Conservation (phyloP, 768 basidiomycete genomes). For the Cystobasidiopsis lactophilus region DNA sequence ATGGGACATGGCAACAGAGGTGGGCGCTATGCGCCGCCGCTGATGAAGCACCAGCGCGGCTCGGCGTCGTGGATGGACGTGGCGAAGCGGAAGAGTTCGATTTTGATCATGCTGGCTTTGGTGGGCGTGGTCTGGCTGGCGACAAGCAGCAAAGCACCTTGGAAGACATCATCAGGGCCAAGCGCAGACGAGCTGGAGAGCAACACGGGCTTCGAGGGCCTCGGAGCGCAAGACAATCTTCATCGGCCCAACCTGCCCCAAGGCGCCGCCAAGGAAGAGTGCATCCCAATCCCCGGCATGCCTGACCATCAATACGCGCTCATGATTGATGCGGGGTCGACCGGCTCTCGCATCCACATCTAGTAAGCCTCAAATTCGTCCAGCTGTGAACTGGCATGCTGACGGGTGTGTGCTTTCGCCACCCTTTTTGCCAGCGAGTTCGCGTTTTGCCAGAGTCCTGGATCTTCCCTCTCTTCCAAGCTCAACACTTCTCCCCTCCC, state of each 20-base stretch:
- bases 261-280: background rate
- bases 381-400: background rate
- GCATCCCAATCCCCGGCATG: constrained; percentile 3
- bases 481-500: constrained; percentile 35
- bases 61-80: no score
- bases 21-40: no score
- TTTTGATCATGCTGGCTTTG: no score
- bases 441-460: constrained; percentile 13
- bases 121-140: no score
- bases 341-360: constrained; percentile 87
- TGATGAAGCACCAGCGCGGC: no score
- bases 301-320: constrained; percentile 48
- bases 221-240: background rate
- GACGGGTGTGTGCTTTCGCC: background rate
- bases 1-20: no score
- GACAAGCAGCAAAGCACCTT: no score
- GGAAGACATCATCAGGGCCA: no score
- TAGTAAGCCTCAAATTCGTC: constrained; percentile 52
- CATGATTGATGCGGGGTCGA: constrained; percentile 96
- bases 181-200: no score
- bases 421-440: background rate
- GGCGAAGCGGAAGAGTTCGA: no score
- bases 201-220: background rate
- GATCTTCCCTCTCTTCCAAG: constrained; percentile 57
- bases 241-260: background rate